These are phyloP conservation scores for Rhodocollybia butyracea DNA, from an alignment of 768 basidiomycete genomes.

Conservation along the genomic window DNA sequence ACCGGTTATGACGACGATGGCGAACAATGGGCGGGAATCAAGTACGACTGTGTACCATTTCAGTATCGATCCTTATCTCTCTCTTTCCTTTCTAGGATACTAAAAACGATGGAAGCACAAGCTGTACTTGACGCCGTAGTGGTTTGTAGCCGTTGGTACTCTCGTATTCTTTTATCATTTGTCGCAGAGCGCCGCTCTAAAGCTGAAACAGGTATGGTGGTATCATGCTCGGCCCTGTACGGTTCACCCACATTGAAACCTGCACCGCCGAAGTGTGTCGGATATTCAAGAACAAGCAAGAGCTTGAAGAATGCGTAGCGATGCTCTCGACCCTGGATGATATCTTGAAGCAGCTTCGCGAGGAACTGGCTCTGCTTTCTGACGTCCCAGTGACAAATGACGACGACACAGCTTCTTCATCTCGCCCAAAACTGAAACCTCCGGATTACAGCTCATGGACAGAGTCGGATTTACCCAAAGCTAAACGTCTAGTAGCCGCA, in stretches of 20 bases:
- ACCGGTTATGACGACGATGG: constrained; percentile 72
- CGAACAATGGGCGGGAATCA: constrained; percentile 67
- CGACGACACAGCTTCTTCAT: background rate
- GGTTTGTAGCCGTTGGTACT: constrained; percentile 75
- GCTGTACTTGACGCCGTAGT: constrained; percentile 77
- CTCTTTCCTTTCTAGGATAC: too few relatives aligned
- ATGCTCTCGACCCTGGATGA: constrained; percentile 61
- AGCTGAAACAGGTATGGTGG: constrained; percentile 65
- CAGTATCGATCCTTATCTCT: too few relatives aligned
- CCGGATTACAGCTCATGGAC: constrained; percentile 45
- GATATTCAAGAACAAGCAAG: constrained; percentile 62
- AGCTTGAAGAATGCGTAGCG: constrained; percentile 58
- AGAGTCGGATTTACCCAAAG: constrained; percentile 54
- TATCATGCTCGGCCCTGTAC: constrained; percentile 68
- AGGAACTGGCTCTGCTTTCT: constrained; percentile 33
- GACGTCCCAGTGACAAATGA: background rate
- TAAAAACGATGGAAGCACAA: constrained; percentile 67
- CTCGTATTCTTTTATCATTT: background rate
- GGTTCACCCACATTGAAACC: constrained; percentile 76
- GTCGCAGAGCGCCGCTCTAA: background rate
- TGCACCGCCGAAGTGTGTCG: constrained; percentile 75
- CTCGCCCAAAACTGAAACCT: constrained; percentile 19
- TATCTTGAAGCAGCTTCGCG: constrained; percentile 53
- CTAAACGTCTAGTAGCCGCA: constrained; percentile 63
- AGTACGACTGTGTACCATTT: too few relatives aligned